Conservation (phyloP, 2,329 filamentous ascomycete genomes). For the Sclerotinia minor region DNA sequence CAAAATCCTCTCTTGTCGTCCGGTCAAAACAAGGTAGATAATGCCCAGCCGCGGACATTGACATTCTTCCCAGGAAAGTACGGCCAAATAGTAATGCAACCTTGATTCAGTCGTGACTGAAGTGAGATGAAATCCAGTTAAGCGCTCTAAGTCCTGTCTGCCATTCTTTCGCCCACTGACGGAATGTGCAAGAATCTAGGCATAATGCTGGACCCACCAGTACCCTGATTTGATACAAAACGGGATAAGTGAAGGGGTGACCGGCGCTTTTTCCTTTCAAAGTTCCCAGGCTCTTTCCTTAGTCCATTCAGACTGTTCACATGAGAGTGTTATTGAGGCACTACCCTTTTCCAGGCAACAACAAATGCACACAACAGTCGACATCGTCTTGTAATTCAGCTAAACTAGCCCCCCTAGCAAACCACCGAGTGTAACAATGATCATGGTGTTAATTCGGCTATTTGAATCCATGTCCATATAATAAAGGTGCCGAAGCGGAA, state of each 20-base stretch:
- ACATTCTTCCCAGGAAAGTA: neutral
- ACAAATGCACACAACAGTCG: neutral
- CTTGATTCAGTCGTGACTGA: neutral
- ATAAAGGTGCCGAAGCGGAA: conserved; percentile 6
- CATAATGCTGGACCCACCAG: too few relatives aligned
- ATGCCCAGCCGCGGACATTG: neutral
- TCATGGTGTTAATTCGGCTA: neutral
- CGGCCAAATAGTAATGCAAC: neutral
- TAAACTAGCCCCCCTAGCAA: neutral
- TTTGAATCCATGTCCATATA: neutral
- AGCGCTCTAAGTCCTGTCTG: neutral
- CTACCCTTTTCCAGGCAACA: conserved; percentile 4
- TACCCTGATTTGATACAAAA: neutral
- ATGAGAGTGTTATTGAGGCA: neutral
- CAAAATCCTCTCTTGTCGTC: neutral
- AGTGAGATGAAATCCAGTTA: neutral
- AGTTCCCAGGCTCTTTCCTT: neutral
- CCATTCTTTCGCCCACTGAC: neutral
- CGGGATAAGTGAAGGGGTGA: too few relatives aligned
- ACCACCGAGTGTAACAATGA: neutral
- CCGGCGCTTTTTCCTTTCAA: neutral
- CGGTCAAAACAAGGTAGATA: neutral
- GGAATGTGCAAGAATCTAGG: neutral
- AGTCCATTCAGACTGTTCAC: neutral
- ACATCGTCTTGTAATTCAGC: neutral